Conservation (phyloP, 148 eudicot species). For the Amaranthus hypochondriacus region DNA sequence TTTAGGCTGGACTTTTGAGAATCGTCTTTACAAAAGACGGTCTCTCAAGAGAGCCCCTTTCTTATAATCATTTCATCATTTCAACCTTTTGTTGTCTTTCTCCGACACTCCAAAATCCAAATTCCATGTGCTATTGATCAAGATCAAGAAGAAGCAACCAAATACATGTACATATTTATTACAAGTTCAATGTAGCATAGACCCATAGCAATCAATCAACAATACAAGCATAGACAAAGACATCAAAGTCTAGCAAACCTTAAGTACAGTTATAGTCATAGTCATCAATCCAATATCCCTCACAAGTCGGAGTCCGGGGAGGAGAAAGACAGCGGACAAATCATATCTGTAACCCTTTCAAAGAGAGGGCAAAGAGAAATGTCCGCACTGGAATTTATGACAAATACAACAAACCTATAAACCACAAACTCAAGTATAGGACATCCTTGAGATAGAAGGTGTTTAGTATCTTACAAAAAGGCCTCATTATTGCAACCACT, state of each 20-base stretch:
- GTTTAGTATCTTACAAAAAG: slow-evolving; percentile 20
- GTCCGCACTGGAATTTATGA: not conserved
- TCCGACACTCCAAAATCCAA: too few species aligned
- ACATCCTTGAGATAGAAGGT: not conserved
- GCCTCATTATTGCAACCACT: slow-evolving; percentile 28
- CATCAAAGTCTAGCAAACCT: slow-evolving; percentile 3
- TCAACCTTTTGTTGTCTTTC: too few species aligned
- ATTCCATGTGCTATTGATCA: not conserved
- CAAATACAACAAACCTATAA: not conserved
- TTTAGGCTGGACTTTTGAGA: too few species aligned
- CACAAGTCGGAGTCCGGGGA: too few species aligned
- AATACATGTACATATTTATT: not conserved
- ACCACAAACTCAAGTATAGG: slow-evolving; percentile 1
- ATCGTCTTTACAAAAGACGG: too few species aligned
- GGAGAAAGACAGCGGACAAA: too few species aligned
- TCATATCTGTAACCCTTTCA: too few species aligned
- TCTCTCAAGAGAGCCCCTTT: too few species aligned
- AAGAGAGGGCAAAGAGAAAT: too few species aligned
- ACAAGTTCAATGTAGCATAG: slow-evolving; percentile 15
- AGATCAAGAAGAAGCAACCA: not conserved
- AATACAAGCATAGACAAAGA: not conserved
- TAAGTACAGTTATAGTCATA: not conserved
- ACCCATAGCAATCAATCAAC: slow-evolving; percentile 9
- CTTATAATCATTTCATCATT: too few species aligned
- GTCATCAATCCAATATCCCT: too few species aligned